Conservation (phyloP, 805 yeast genomes). For the Saccharomyces kudriavzevii region DNA sequence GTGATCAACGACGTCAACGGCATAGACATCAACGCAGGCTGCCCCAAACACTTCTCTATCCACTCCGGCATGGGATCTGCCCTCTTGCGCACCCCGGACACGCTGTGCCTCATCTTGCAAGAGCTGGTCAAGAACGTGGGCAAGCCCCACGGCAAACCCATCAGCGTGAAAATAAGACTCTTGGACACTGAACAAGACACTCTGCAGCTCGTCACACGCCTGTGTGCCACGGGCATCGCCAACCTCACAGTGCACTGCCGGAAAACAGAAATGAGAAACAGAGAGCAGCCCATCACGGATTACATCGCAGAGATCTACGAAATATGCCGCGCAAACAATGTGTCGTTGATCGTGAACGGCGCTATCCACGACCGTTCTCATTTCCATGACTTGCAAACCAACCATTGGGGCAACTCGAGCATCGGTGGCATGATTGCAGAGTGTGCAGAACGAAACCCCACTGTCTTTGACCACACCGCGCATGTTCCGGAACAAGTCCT, state of each 20-base stretch:
- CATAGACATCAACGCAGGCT: conserved; percentile 90
- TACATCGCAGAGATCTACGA: conserved; percentile 54
- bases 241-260: conserved; percentile 90
- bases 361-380: conserved; percentile 52
- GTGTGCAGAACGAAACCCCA: conserved; percentile 79
- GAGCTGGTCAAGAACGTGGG: conserved; percentile 77
- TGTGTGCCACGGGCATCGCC: conserved; percentile 71
- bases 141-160: conserved; percentile 62
- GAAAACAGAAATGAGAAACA: conserved; percentile 77
- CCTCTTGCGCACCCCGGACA: conserved; percentile 70
- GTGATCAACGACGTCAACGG: conserved; percentile 86
- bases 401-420: conserved; percentile 40
- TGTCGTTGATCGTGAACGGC: conserved; percentile 79
- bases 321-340: conserved; percentile 52
- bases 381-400: conserved; percentile 40
- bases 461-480: conserved; percentile 43
- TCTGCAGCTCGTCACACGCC: conserved; percentile 44
- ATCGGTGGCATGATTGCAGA: conserved; percentile 94
- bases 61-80: conserved; percentile 99
- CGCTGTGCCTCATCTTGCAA: conserved; percentile 57
- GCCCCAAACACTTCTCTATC: conserved; percentile 91
- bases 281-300: conserved; percentile 72
- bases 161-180: conserved; percentile 83
- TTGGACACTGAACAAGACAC: conserved; percentile 59
- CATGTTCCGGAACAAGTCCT: conserved; percentile 27